Evolutionary conservation across 1,284 basidiomycete genomes (phyloP).

Genomic region (Fistulinella cinereoalba): DNA sequence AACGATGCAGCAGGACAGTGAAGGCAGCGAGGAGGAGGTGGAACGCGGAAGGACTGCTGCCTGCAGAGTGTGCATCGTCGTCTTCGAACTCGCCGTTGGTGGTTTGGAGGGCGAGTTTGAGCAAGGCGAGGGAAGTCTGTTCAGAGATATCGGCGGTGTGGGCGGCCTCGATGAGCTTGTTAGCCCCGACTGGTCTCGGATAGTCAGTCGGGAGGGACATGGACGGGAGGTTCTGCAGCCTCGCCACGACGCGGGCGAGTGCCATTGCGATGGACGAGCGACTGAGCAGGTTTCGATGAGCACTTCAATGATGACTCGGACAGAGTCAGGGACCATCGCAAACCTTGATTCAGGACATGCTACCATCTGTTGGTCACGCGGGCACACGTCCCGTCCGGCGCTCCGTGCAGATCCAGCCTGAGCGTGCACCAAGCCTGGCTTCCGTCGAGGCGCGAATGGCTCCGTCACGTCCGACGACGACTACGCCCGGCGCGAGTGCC

Average conservation of each 20-base stretch:
- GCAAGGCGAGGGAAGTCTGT: constrained; percentile 64
- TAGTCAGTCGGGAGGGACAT: constrained; percentile 97
- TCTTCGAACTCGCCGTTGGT: constrained; percentile 51
- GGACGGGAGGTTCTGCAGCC: constrained; percentile 78
- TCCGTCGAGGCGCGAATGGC: too few species aligned
- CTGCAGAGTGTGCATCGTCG: constrained; percentile 44
- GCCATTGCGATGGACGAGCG: constrained; percentile 32
- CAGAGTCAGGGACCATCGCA: too few species aligned
- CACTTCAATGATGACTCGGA: too few species aligned
- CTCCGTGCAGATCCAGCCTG: too few species aligned
- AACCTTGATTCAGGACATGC: too few species aligned
- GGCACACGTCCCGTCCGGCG: too few species aligned
- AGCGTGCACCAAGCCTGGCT: too few species aligned
- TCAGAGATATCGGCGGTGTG: constrained; percentile 65
- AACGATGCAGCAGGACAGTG: constrained; percentile 87
- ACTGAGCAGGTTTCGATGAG: neutral
- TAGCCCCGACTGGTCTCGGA: constrained; percentile 74
- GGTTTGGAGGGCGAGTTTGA: constrained; percentile 78
- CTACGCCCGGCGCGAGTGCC: too few species aligned
- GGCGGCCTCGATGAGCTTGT: constrained; percentile 78
- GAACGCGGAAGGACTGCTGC: constrained; percentile 75
- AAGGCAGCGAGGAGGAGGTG: constrained; percentile 93
- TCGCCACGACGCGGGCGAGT: constrained; percentile 53
- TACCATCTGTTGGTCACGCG: too few species aligned
- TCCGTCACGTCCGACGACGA: too few species aligned